Conservation (phyloP, 192 early-diverging fungal genomes). For the Umbelopsis sp. region DNA sequence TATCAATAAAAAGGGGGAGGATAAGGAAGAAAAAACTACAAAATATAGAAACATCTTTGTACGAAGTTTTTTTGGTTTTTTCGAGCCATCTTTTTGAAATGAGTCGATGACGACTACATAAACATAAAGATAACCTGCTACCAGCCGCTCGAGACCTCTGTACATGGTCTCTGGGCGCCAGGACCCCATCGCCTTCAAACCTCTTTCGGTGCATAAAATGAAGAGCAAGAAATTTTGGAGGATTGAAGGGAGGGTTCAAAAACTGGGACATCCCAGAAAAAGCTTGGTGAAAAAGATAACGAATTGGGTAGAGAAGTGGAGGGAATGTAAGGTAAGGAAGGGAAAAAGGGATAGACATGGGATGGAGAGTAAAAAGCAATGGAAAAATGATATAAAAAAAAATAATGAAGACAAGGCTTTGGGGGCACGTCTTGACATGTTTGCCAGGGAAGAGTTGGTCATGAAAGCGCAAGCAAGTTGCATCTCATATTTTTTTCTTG, state of each 20-base stretch:
- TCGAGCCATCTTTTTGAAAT: not conserved
- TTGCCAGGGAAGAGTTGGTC: no score
- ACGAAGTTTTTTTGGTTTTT: slow-evolving; percentile 21
- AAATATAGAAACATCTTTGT: slow-evolving; percentile 8
- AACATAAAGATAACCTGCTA: not conserved
- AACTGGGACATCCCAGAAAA: slow-evolving; percentile 21
- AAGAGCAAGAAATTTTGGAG: not conserved
- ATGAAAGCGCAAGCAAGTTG: not conserved
- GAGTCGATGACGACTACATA: no score
- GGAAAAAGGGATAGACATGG: not conserved
- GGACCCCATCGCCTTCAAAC: not conserved
- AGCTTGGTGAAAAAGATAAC: slow-evolving; percentile 11
- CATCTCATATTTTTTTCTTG: no score
- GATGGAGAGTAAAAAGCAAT: not conserved
- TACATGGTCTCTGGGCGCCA: slow-evolving; percentile 9
- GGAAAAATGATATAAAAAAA: not conserved
- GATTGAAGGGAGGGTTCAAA: slow-evolving; percentile 11
- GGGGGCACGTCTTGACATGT: not conserved
- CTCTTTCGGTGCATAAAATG: not conserved
- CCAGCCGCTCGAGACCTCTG: slow-evolving; percentile 15
- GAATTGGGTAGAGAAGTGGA: not conserved
- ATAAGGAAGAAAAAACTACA: not conserved
- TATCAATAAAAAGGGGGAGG: not conserved
- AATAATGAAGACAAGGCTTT: not conserved
- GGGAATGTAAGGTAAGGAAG: not conserved